Base-by-base conservation (phyloP, 768 basidiomycete genomes). In the Pleurotus eryngii region DNA sequence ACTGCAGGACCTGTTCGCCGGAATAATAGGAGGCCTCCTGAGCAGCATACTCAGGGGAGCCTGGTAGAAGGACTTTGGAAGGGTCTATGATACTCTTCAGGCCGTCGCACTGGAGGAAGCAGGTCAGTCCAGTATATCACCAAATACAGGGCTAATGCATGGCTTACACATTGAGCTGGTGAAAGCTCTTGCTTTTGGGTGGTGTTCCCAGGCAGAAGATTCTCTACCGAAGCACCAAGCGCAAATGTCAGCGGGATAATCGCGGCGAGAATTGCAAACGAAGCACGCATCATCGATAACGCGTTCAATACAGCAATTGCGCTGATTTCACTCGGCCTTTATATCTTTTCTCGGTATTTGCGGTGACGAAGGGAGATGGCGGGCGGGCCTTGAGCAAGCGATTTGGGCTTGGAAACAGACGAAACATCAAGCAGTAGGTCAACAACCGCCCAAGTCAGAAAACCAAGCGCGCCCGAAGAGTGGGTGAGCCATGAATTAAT, bases 21-120 rank as follows among this genome's bases (percentile, higher is more conserved):
- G 55, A 56, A 27, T 47, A 56, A 26, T 56, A 56, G 17, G 46
- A 37, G 6, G 55, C 35, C 12, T 46, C 43, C 26, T 56, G 43
- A 26, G 42, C 37, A 9, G 14, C 42, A 26, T 54, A 54, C 20
- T 27, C 37, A 11, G 30, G 30, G 11, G 51, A 54, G 12, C 38
- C 37, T 22, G 51, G 39, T 12, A 26, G 26, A 14, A 40, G 51
- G 24, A 54, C 38, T n/a, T 54, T 30, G 1, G 51, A 12, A 8
- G 51, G 17, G 9, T 18, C 22, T 15, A 54, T 8, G 8, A 40
- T 24, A 40, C n/a, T 14, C 39, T 30, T 39, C 6, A 54, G 51
- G 18, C 51, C 37, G 14, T 54, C 38, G 18, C 51, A 54, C 51
- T 54, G 42, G 5, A 30, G 15, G 4, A 37, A 35, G 18, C 3